These are phyloP conservation scores for Cadophora gregata DNA, from an alignment of 2,329 filamentous ascomycete species.

Conservation along the genomic window DNA sequence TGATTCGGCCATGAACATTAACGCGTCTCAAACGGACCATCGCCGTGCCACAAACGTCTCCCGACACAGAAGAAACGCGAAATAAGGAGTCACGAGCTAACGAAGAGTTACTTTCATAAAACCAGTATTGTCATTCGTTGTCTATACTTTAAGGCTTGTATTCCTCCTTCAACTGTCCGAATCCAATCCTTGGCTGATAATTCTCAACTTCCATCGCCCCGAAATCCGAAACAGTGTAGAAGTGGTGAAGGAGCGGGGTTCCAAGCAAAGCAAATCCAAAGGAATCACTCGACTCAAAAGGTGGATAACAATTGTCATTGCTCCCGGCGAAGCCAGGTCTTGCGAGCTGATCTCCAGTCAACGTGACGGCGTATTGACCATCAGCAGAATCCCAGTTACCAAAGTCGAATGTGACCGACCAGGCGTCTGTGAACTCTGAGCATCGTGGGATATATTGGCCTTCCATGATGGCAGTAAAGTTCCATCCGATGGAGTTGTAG, in stretches of 20 bases:
- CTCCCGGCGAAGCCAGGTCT: neutral
- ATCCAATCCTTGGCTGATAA: conserved; percentile 5
- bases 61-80: too few species aligned
- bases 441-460: neutral
- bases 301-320: neutral
- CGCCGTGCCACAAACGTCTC: too few species aligned
- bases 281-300: neutral
- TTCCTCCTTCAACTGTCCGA: conserved; percentile 11
- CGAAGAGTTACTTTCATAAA: too few species aligned
- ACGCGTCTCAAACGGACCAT: too few species aligned
- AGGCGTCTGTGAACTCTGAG: conserved; percentile 1
- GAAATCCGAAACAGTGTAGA: conserved; percentile 11
- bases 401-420: neutral
- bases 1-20: too few species aligned
- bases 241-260: neutral
- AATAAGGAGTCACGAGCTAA: too few species aligned
- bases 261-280: conserved; percentile 2
- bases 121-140: too few species aligned
- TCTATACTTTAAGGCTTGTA: neutral
- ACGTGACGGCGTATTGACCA: neutral
- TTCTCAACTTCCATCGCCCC: neutral
- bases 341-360: neutral
- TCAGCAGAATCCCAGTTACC: conserved; percentile 1
- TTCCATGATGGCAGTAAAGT: neutral
- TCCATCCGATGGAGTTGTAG: neutral